A percentile compares a stretch with the other conserved stretches of the same genome.
These are phyloP conservation scores for Agarophyton chilense DNA, from an alignment of 23 red algal genomes.

Conservation along the genomic window DNA sequence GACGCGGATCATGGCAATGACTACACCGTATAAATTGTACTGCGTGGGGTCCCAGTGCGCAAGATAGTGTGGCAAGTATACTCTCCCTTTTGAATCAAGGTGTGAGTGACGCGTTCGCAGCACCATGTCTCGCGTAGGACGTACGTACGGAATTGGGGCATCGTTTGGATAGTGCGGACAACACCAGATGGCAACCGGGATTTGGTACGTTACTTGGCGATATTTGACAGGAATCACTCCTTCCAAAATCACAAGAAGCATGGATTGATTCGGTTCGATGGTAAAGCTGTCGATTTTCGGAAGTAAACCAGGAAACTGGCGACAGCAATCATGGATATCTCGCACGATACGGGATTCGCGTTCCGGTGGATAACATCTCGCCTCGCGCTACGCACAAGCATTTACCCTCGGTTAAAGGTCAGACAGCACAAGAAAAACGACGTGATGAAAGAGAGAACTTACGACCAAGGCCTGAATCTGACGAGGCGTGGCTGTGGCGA, in stretches of 20 bases:
- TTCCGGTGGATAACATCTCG: constrained; percentile 46
- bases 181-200: constrained; percentile 42
- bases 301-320: constrained; percentile 37
- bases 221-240: constrained; percentile 50
- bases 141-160: constrained; percentile 31
- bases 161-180: constrained; percentile 43
- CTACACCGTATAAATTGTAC: constrained; percentile 34
- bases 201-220: constrained; percentile 20
- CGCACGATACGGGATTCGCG: constrained; percentile 40
- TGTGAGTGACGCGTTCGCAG: constrained; percentile 33
- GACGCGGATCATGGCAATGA: constrained; percentile 40
- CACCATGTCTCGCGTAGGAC: constrained; percentile 35
- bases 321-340: constrained; percentile 50
- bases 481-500: background rate
- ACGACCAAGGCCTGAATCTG: constrained; percentile 1
- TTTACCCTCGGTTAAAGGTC: background rate
- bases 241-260: constrained; percentile 6
- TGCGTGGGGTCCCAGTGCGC: constrained; percentile 39
- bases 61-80: constrained; percentile 46
- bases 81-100: constrained; percentile 16
- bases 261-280: constrained; percentile 29
- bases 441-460: background rate
- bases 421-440: background rate
- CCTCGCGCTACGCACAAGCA: constrained; percentile 19
- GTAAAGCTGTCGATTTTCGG: constrained; percentile 11